phyloP scores from a whole-genome alignment of 164 flowering plant genomes.

The Magnolia sinica region DNA sequence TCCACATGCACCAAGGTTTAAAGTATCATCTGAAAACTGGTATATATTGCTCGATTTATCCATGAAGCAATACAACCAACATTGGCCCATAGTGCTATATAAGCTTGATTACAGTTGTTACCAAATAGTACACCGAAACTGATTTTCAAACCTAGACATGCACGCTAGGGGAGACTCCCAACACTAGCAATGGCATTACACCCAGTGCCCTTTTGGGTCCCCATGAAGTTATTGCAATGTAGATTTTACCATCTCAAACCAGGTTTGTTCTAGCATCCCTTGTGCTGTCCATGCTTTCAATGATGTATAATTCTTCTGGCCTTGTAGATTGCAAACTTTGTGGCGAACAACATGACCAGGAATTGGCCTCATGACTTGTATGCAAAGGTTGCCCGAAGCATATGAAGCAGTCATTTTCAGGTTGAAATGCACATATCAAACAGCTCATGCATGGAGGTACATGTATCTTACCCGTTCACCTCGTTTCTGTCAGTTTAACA shows the following conservation, averaged over 20 bases:
- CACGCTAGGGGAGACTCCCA: no score
- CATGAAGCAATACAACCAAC: no score
- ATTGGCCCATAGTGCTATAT: no score
- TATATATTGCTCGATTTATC: neutral
- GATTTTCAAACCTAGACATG: no score
- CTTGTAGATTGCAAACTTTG: constrained; percentile 80
- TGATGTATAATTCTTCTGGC: neutral
- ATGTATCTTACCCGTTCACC: neutral
- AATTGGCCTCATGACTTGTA: constrained; percentile 93
- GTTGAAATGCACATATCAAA: neutral
- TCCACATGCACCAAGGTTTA: no score
- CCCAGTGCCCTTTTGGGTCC: no score
- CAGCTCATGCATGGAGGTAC: neutral
- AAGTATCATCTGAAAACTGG: neutral
- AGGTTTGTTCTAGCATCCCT: neutral
- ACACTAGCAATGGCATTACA: no score
- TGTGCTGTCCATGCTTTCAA: neutral
- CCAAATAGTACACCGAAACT: no score
- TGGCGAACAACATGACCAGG: constrained; percentile 66
- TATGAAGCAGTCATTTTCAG: constrained; percentile 30
- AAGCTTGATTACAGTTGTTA: no score
- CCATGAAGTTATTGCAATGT: no score
- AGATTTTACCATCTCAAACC: neutral
- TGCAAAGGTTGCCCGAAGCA: constrained; percentile 73
- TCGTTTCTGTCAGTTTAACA: neutral